A percentile compares a stretch with the other conserved stretches of the same genome.
Evolutionary conservation across 1,139 yeast genomes (phyloP).

Genomic region (Blastobotrys aristatus): DNA sequence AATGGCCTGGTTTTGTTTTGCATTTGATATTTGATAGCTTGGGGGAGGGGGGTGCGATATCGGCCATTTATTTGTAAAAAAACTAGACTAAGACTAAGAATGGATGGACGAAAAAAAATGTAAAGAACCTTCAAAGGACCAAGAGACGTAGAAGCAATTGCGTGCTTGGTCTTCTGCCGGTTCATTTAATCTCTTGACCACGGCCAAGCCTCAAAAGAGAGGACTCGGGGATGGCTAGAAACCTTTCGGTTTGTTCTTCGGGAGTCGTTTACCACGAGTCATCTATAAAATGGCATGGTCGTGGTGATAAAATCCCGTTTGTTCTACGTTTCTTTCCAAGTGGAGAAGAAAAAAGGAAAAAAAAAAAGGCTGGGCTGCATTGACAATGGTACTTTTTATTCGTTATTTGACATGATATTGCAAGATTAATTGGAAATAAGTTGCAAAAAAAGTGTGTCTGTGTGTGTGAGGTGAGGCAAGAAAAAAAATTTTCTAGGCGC

Average conservation of each 20-base stretch:
- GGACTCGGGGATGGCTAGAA: not conserved
- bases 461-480: no score
- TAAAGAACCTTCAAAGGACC: conserved; percentile 8
- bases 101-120: not conserved
- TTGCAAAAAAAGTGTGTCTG: no score
- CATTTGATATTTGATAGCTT: no score
- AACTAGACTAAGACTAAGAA: not conserved
- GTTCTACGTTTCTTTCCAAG: not conserved
- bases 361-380: not conserved
- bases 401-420: not conserved
- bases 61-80: no score
- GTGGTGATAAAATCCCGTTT: conserved; percentile 21
- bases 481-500: no score
- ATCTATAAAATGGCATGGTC: conserved; percentile 14
- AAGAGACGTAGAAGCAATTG: conserved; percentile 2
- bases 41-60: no score
- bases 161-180: conserved; percentile 6
- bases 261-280: conserved; percentile 22
- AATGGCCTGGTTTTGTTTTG: no score
- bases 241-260: conserved; percentile 14
- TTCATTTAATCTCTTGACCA: not conserved
- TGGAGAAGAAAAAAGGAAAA: no score
- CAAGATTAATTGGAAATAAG: not conserved
- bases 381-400: not conserved
- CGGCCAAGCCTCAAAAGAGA: not conserved